Percentiles rank a stretch among this genome's conserved stretches.
phyloP scores from a whole-genome alignment of 2,329 filamentous ascomycete species.

The Cladosporium colombiae region DNA sequence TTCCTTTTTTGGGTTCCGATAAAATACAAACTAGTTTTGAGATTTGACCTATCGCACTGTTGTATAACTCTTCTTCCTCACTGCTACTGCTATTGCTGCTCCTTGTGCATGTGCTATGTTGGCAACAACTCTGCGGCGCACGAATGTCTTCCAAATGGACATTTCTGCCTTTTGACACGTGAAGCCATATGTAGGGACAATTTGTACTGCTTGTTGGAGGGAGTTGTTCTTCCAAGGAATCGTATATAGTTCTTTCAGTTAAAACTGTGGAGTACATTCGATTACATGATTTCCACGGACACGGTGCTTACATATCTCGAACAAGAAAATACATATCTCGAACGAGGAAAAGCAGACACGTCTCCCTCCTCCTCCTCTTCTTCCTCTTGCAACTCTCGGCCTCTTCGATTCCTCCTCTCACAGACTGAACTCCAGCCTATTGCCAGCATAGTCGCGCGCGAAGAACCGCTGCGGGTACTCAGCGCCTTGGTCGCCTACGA shows the following conservation, averaged over 20 bases:
- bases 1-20: background rate
- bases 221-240: background rate
- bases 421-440: conserved; percentile 43
- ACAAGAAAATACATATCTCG: too few relatives aligned
- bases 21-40: background rate
- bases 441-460: conserved; percentile 49
- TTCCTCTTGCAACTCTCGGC: background rate
- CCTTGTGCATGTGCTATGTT: background rate
- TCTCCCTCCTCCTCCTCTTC: too few relatives aligned
- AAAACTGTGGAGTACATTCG: background rate
- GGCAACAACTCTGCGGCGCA: background rate
- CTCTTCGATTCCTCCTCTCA: conserved; percentile 20
- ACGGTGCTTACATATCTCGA: too few relatives aligned
- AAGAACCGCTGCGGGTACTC: conserved; percentile 66
- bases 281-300: too few relatives aligned
- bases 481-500: conserved; percentile 54
- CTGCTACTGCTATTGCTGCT: too few relatives aligned
- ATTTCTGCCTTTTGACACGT: too few relatives aligned
- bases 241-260: background rate
- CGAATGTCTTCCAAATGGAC: background rate
- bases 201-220: background rate
- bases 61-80: background rate
- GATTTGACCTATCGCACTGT: background rate
- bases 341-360: too few relatives aligned
- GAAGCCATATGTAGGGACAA: background rate